These are phyloP conservation scores for Taiozyma sp. DNA, from an alignment of 1,139 yeast species.

Conservation along the genomic window DNA sequence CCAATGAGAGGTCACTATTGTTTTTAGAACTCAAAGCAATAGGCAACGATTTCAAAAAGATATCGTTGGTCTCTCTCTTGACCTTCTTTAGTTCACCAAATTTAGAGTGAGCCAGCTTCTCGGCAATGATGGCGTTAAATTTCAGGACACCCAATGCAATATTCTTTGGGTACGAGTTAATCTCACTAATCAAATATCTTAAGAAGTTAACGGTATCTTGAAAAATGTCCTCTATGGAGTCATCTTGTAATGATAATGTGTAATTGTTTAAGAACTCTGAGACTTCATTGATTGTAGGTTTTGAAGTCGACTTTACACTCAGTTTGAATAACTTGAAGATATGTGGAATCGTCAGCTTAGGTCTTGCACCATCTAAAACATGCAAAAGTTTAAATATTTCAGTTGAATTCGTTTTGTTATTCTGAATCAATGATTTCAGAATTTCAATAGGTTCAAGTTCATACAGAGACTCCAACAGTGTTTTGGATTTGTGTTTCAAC, in stretches of 20 bases:
- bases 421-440: slow-evolving; percentile 55
- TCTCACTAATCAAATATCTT: slow-evolving; percentile 49
- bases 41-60: slow-evolving; percentile 52
- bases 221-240: slow-evolving; percentile 77
- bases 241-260: slow-evolving; percentile 61
- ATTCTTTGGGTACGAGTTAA: slow-evolving; percentile 38
- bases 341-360: slow-evolving; percentile 66
- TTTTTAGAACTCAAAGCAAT: slow-evolving; percentile 28
- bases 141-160: slow-evolving; percentile 50
- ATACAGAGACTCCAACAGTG: slow-evolving; percentile 64
- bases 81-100: slow-evolving; percentile 58
- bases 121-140: slow-evolving; percentile 46
- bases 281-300: slow-evolving; percentile 22
- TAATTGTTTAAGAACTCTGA: slow-evolving; percentile 55
- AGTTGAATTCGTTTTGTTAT: slow-evolving; percentile 22
- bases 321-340: slow-evolving; percentile 16
- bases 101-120: slow-evolving; percentile 52
- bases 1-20: slow-evolving; percentile 15
- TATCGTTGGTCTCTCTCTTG: slow-evolving; percentile 64
- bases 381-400: slow-evolving; percentile 54
- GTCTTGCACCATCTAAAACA: slow-evolving; percentile 81
- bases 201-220: slow-evolving; percentile 50
- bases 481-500: slow-evolving; percentile 68
- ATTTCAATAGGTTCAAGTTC: slow-evolving; percentile 71
- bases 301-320: slow-evolving; percentile 2